Evolutionary conservation across 371 early-diverging fungal genomes (phyloP), one percentile per base, ranked within the genome.

Genomic region (Actinomortierella ambigua): DNA sequence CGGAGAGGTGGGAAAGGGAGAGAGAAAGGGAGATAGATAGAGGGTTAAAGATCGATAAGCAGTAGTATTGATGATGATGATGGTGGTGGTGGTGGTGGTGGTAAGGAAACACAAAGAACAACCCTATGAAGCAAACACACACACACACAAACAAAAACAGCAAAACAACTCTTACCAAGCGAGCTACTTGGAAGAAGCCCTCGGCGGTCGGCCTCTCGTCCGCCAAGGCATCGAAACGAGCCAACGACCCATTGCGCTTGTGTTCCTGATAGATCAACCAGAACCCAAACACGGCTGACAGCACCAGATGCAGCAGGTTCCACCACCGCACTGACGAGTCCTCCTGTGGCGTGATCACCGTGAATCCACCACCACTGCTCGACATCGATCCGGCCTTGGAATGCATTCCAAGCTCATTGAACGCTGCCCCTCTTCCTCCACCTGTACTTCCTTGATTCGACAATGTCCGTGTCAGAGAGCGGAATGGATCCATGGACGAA

Each of bases 221-320:
- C 0, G 59, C 81, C 6, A 54, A 56, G 2, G 63, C 53, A 39
- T 71, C 67, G 42, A 71, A 71, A 4, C 73, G 67, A 29, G 56
- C 67, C 24, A 61, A 41, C 55, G 65, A 63, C 0, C 73, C 73
- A 20, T 65, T 54, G 13, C 63, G 59, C 15, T 47, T 62, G 66
- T 83, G 80, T 60, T 86, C 84, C 7, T 57, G 65, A 50, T 81
- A 81, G 8, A 86, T 82, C 1, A 81, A 77, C 55, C 80, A 79
- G 3, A 81, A 34, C 9, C 82, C 85, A 34, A 86, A 68, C 34
- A 77, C 52, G 2, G 73, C 50, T 65, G 84, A 84, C 26, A 77
- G 55, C 2, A 81, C 48, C 48, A 86, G 77, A 56, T 84, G 86
- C 26, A 82, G 40, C 57, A 84, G 53, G 18, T 80, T 82, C 86